Evolutionary conservation across 2,329 filamentous ascomycete species (phyloP).

Genomic region (Lachnellula arida): DNA sequence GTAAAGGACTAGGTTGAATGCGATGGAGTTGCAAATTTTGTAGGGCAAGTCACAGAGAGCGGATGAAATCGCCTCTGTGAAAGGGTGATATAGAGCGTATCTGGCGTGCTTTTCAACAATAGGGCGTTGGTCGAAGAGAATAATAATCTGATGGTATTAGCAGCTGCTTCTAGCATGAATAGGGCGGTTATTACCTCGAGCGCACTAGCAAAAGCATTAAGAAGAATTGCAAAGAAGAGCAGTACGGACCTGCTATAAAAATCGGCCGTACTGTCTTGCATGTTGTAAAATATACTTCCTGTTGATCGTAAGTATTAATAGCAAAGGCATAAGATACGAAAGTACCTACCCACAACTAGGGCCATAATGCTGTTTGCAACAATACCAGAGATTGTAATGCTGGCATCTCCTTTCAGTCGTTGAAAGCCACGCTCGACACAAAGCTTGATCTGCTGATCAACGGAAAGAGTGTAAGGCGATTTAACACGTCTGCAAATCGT

Average conservation of each 20-base stretch:
- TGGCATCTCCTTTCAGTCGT: constrained; percentile 63
- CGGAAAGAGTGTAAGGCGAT: constrained; percentile 76
- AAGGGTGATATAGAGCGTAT: constrained; percentile 89
- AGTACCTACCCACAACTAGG: constrained; percentile 45
- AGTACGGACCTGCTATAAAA: constrained; percentile 59
- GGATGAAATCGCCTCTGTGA: constrained; percentile 77
- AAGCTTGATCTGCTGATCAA: constrained; percentile 42
- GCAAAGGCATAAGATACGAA: neutral
- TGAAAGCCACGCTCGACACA: constrained; percentile 68
- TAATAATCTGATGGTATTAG: constrained; percentile 48
- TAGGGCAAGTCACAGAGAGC: constrained; percentile 84
- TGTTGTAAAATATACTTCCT: constrained; percentile 59
- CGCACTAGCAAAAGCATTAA: constrained; percentile 59
- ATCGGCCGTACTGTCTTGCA: constrained; percentile 45
- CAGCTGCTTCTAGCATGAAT: too few species aligned
- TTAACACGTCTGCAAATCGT: constrained; percentile 41
- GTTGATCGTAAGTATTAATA: neutral
- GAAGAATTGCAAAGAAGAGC: constrained; percentile 62
- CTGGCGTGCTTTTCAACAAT: constrained; percentile 70
- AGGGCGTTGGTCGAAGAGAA: constrained; percentile 46
- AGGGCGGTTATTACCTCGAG: constrained; percentile 38
- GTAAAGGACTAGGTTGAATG: constrained; percentile 78
- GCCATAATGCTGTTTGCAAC: constrained; percentile 42
- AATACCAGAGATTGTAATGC: constrained; percentile 16
- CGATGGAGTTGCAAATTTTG: constrained; percentile 67